These are phyloP conservation scores for Lepidium africanum DNA, from an alignment of 345 rosid species.

Conservation along the genomic window DNA sequence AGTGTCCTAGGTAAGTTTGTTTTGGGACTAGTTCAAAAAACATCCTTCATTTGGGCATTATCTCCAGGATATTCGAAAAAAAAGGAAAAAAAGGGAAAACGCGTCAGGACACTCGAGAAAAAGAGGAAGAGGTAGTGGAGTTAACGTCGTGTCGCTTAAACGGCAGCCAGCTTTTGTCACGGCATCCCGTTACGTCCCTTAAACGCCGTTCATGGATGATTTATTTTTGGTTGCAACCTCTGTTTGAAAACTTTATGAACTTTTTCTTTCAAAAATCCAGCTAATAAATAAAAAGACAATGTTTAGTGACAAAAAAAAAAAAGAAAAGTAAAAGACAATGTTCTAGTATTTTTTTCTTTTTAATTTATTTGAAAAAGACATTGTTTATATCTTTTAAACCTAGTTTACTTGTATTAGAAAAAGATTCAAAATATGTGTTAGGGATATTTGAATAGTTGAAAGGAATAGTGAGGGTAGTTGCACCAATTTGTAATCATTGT, in stretches of 20 bases:
- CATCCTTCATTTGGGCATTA: too few species aligned
- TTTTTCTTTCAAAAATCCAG: not conserved
- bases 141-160: conserved; percentile 29
- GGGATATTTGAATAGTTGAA: not conserved
- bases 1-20: too few species aligned
- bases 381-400: too few species aligned
- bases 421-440: not conserved
- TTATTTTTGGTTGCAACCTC: not conserved
- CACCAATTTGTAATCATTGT: conserved; percentile 12
- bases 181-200: conserved; percentile 8
- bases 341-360: not conserved
- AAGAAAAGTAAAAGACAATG: too few species aligned
- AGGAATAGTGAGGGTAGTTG: not conserved
- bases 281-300: too few species aligned
- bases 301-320: too few species aligned
- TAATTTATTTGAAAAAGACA: not conserved
- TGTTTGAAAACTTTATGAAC: not conserved
- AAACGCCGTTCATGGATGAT: conserved; percentile 16
- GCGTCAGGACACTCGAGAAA: conserved; percentile 30
- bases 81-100: conserved; percentile 10
- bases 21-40: too few species aligned
- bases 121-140: conserved; percentile 25
- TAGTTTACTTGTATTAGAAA: too few species aligned
- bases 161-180: conserved; percentile 27
- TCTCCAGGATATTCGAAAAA: too few species aligned